These are phyloP conservation scores for Quercus rubra DNA, from an alignment of 306 rosid genomes.

Conservation along the genomic window DNA sequence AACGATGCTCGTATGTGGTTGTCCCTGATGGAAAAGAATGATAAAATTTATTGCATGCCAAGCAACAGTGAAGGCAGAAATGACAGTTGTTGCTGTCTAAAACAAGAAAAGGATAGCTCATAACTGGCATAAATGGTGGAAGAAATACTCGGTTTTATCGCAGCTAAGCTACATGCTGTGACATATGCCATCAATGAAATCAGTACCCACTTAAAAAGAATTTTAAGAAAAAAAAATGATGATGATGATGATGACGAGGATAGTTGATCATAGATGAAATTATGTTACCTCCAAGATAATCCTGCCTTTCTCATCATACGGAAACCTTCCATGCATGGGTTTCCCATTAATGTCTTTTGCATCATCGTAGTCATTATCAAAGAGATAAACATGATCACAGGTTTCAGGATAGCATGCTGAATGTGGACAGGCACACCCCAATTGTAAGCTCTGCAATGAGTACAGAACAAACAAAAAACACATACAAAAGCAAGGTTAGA, in stretches of 20 bases:
- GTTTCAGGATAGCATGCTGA: slow-evolving; percentile 73
- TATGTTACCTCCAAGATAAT: slow-evolving; percentile 80
- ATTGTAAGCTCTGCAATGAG: slow-evolving; percentile 58
- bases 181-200: not conserved
- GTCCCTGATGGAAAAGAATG: not conserved
- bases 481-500: slow-evolving; percentile 7
- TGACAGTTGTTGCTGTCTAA: not conserved
- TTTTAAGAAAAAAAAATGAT: no score
- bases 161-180: not conserved
- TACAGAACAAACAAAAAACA: slow-evolving; percentile 6
- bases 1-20: not conserved
- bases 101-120: not conserved
- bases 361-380: slow-evolving; percentile 84
- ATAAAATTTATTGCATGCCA: not conserved
- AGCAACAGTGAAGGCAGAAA: not conserved
- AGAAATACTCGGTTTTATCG: not conserved
- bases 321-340: slow-evolving; percentile 87
- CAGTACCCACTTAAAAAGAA: not conserved
- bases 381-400: slow-evolving; percentile 93
- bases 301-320: slow-evolving; percentile 83
- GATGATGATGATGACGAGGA: slow-evolving; percentile 4
- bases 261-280: slow-evolving; percentile 15
- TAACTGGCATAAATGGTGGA: not conserved
- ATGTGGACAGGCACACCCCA: slow-evolving; percentile 78
- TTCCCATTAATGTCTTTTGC: slow-evolving; percentile 85